Evolutionary conservation across 1,284 basidiomycete genomes (phyloP).

Genomic region (Serendipita sp.): DNA sequence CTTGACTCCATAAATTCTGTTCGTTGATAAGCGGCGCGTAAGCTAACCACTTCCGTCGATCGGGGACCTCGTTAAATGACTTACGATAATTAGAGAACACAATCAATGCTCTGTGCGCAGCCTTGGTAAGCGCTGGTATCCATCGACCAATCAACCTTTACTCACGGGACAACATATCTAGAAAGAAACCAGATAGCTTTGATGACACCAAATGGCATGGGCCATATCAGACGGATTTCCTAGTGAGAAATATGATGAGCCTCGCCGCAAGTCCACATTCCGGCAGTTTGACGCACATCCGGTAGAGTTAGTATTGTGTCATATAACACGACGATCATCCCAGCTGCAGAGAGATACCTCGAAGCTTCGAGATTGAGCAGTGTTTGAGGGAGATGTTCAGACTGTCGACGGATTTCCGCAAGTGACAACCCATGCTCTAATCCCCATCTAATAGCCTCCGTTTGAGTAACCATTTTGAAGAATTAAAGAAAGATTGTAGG

Average conservation of each 20-base stretch:
- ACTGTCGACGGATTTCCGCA: background rate
- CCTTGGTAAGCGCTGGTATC: background rate
- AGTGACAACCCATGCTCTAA: background rate
- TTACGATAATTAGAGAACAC: background rate
- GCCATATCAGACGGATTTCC: background rate
- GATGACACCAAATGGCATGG: background rate
- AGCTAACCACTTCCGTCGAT: too few relatives aligned
- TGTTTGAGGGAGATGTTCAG: background rate
- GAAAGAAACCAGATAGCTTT: background rate
- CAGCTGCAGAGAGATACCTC: background rate
- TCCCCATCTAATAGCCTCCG: background rate
- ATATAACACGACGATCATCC: background rate
- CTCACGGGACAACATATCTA: background rate
- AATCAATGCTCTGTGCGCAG: background rate
- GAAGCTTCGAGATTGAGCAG: background rate
- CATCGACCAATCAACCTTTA: background rate
- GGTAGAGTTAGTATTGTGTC: background rate
- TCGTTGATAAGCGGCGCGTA: too few relatives aligned
- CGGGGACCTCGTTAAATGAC: background rate
- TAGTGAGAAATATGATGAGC: background rate
- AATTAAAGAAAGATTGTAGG: background rate
- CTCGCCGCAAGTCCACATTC: background rate
- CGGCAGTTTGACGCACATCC: background rate
- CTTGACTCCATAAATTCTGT: too few relatives aligned
- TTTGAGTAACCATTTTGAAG: background rate